Conservation (phyloP, 352 stramenopile species). For the Labyrinthula sp. region DNA sequence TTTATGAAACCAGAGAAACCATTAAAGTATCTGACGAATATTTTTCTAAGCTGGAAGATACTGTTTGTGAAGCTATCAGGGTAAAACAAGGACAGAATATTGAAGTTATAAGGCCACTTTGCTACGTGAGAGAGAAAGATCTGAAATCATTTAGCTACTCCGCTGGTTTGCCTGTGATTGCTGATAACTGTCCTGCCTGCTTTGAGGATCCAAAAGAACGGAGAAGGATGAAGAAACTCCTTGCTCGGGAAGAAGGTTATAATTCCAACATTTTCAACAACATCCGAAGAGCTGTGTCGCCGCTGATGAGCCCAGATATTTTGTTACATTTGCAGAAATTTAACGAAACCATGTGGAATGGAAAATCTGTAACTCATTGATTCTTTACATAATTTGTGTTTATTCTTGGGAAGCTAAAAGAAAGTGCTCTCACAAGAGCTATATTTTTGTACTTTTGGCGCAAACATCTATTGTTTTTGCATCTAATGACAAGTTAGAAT, state of each 20-base stretch:
- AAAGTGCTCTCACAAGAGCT: no score
- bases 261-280: constrained; percentile 54
- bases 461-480: no score
- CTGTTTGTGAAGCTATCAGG: no score
- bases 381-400: no score
- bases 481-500: no score
- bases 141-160: constrained; percentile 65
- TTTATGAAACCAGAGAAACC: no score
- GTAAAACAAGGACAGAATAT: constrained; percentile 77
- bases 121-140: constrained; percentile 76
- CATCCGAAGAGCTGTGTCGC: constrained; percentile 30
- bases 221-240: constrained; percentile 86
- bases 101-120: constrained; percentile 76
- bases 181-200: constrained; percentile 95
- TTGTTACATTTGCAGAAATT: constrained; percentile 5
- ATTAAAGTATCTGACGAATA: no score
- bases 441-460: no score
- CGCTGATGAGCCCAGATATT: constrained; percentile 27
- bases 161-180: constrained; percentile 79
- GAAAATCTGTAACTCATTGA: no score
- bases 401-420: no score
- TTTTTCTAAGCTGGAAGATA: no score
- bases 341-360: no score
- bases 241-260: constrained; percentile 73
- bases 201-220: constrained; percentile 82